Conservation (phyloP, 1,284 basidiomycete genomes). For the Vanrija humicola region DNA sequence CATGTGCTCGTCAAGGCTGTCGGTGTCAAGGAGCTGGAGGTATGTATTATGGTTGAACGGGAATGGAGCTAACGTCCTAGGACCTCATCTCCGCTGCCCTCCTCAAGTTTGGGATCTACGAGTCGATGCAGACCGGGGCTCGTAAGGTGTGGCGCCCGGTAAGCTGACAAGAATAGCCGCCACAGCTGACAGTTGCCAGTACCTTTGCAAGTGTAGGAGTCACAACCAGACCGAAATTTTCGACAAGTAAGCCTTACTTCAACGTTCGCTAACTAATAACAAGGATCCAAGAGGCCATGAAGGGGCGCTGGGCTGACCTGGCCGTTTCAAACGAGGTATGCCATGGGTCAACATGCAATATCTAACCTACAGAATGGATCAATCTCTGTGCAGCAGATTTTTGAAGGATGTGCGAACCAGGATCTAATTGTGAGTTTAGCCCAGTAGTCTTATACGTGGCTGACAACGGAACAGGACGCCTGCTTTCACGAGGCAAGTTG, state of each 20-base stretch:
- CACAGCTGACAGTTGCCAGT: constrained; percentile 18
- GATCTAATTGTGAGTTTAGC: constrained; percentile 31
- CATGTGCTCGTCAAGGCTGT: constrained; percentile 45
- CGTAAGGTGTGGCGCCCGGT: constrained; percentile 43
- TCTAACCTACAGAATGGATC: constrained; percentile 35
- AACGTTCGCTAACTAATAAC: background rate
- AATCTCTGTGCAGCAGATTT: constrained; percentile 44
- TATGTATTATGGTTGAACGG: constrained; percentile 6
- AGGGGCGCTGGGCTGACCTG: constrained; percentile 36
- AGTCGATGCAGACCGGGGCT: constrained; percentile 43
- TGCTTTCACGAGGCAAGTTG: constrained; percentile 36
- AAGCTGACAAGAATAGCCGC: background rate
- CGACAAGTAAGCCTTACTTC: constrained; percentile 21
- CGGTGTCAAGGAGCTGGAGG: constrained; percentile 38
- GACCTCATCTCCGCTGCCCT: constrained; percentile 32
- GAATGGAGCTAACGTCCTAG: constrained; percentile 4
- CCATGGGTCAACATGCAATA: too few relatives aligned
- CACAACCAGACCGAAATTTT: constrained; percentile 28
- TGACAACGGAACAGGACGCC: constrained; percentile 23
- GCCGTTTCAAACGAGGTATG: constrained; percentile 38
- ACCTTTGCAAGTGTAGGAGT: constrained; percentile 41
- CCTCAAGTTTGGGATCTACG: constrained; percentile 35
- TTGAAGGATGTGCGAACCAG: constrained; percentile 39
- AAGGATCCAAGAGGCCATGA: constrained; percentile 37
- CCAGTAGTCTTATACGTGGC: background rate